Percentiles rank a stretch among this genome's conserved stretches.
Evolutionary conservation across 1,284 basidiomycete species (phyloP).

Genomic region (Cerrena zonata): DNA sequence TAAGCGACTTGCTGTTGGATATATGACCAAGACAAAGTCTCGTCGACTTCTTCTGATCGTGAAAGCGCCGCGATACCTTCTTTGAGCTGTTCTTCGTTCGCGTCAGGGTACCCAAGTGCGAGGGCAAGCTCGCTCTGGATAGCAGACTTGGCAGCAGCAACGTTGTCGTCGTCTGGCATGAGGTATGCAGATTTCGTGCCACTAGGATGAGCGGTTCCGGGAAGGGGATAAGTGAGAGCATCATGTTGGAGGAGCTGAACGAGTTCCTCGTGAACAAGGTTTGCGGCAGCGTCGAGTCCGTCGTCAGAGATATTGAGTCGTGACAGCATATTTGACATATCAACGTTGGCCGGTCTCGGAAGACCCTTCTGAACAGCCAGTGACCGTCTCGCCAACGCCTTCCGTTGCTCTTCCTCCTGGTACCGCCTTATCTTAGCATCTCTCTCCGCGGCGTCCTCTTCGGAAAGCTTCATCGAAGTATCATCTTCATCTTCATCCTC

Average conservation of each 20-base stretch:
- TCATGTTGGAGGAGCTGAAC: constrained; percentile 82
- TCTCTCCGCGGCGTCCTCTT: constrained; percentile 89
- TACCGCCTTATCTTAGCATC: constrained; percentile 72
- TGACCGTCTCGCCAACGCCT: constrained; percentile 75
- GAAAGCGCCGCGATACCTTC: constrained; percentile 63
- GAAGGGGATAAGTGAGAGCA: constrained; percentile 80
- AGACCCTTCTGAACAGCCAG: constrained; percentile 78
- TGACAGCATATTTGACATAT: constrained; percentile 60
- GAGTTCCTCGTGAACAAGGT: constrained; percentile 76
- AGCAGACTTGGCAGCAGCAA: constrained; percentile 67
- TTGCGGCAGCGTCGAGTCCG: constrained; percentile 48
- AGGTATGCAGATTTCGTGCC: constrained; percentile 69
- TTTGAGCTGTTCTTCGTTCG: constrained; percentile 72
- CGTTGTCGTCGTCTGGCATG: constrained; percentile 70
- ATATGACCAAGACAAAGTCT: constrained; percentile 62
- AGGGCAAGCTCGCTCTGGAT: constrained; percentile 80
- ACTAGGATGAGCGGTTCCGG: constrained; percentile 81
- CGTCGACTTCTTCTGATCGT: constrained; percentile 55
- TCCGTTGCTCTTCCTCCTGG: constrained; percentile 74
- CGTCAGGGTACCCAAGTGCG: constrained; percentile 79
- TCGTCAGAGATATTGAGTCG: constrained; percentile 51
- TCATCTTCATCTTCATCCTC: constrained; percentile 70
- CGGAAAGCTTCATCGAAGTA: constrained; percentile 38
- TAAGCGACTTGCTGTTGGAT: constrained; percentile 54
- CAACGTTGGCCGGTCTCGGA: constrained; percentile 82